Evolutionary conservation across 2,329 filamentous ascomycete species (phyloP), one percentile per base, ranked within the genome.

Genomic region (Diaporthe citrichinensis): DNA sequence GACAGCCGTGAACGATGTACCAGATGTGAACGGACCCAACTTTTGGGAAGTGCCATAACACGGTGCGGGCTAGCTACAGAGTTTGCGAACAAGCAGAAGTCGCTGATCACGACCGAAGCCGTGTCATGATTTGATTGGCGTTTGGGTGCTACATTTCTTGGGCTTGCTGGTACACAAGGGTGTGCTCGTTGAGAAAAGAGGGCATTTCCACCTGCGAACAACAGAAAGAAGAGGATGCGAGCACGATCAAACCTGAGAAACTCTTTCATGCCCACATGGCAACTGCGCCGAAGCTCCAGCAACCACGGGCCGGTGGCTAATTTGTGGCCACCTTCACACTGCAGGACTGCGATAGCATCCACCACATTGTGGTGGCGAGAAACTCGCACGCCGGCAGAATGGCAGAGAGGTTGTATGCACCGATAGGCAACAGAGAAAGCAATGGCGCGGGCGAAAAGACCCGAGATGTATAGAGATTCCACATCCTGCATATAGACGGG

Each of bases 1-100:
- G 39, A 36, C 69, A n/a, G 49, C 71, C 23, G 74, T 75, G 23
- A 72, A 62, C 28, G 58, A 72, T 2, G 74, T 59, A 2, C 51
- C 74, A 20, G 74, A 75, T 20, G 69, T 71, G 28, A 75, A 73
- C 8, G 74, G n/a, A 14, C 74, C 68, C 36, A 75, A 73, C 44
- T 75, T 75, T n/a, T 75, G 74, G 74, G 71, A 72, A 17, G 71
- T 57, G 17, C 39, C 55, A 73, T 75, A 67, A 25, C 28, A 20
- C n/a, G 41, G 25, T n/a, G 46, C 46, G 9, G 25, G n/a, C 28
- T 28, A 61, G 44, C 36, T 39, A 28, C 36, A 36, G 65, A 55
- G 31, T 69, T 55, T 6, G 34, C 34, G 55, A 61, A 34, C 69
- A 61, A 25, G 9, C 31, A 7, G 31, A 7, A 49, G 58, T 31